These are phyloP conservation scores for Talaromyces liani DNA, from an alignment of 495 filamentous ascomycete genomes.

Conservation along the genomic window DNA sequence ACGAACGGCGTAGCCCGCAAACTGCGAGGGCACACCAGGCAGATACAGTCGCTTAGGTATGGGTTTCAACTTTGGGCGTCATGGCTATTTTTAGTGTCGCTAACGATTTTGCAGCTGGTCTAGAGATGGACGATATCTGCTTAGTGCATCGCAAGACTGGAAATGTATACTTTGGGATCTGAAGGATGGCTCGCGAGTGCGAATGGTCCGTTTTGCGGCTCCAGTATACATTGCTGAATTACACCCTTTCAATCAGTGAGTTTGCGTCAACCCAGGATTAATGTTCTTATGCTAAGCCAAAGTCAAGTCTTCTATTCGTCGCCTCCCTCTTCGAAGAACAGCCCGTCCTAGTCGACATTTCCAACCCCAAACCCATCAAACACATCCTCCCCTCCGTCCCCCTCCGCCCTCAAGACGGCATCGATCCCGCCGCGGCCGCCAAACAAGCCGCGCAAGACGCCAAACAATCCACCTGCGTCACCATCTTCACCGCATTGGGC, in stretches of 20 bases:
- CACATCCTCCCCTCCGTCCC: conserved; percentile 74
- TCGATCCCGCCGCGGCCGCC: conserved; percentile 56
- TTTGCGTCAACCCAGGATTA: conserved; percentile 7
- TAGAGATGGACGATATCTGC: conserved; percentile 80
- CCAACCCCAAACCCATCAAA: conserved; percentile 55
- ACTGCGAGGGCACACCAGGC: conserved; percentile 80
- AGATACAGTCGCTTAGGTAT: conserved; percentile 75
- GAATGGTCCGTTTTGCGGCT: conserved; percentile 76
- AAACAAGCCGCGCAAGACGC: conserved; percentile 88
- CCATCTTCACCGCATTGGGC: conserved; percentile 76
- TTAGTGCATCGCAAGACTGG: conserved; percentile 92
- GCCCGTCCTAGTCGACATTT: conserved; percentile 78
- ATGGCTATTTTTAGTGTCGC: neutral
- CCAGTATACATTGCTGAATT: conserved; percentile 93
- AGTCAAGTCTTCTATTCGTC: conserved; percentile 63
- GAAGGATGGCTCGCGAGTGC: conserved; percentile 58
- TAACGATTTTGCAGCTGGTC: conserved; percentile 64
- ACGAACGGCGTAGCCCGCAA: conserved; percentile 94
- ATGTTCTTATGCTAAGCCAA: too few species aligned
- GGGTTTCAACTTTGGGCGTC: neutral
- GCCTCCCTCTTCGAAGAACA: conserved; percentile 90
- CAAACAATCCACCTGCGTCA: conserved; percentile 85
- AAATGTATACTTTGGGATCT: conserved; percentile 94
- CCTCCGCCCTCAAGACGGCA: conserved; percentile 56
- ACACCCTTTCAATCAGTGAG: conserved; percentile 85